A percentile compares a stretch with the other conserved stretches of the same genome.
Evolutionary conservation across 495 filamentous ascomycete genomes (phyloP).

Genomic region (Daldinia bambusicola): DNA sequence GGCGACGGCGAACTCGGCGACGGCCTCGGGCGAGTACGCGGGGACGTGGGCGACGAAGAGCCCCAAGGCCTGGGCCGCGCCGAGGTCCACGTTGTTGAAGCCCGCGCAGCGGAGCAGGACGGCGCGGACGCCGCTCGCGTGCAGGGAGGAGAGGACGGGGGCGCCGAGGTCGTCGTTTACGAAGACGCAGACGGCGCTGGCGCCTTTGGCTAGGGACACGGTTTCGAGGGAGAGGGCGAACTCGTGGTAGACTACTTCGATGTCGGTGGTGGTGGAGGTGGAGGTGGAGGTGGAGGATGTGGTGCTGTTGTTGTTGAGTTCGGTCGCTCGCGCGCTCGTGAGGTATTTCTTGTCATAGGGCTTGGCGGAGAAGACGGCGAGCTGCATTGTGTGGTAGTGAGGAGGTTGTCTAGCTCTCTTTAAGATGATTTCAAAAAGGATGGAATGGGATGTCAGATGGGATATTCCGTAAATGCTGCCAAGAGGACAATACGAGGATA

Average conservation of each 20-base stretch:
- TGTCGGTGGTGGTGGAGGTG: conserved; percentile 9
- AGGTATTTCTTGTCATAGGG: conserved; percentile 68
- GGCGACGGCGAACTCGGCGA: conserved; percentile 76
- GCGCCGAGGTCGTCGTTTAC: conserved; percentile 71
- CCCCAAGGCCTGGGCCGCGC: conserved; percentile 63
- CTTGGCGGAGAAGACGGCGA: conserved; percentile 72
- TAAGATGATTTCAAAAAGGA: background rate
- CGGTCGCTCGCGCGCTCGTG: conserved; percentile 46
- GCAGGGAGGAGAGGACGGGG: conserved; percentile 62
- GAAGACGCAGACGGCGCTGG: conserved; percentile 73
- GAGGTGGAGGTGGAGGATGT: background rate
- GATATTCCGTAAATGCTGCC: background rate
- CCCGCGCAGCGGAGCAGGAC: conserved; percentile 76
- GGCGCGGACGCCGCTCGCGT: conserved; percentile 60
- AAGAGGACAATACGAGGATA: background rate
- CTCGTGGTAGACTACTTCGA: conserved; percentile 63
- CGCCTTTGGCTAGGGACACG: conserved; percentile 62
- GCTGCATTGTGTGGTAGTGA: conserved; percentile 56
- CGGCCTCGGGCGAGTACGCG: conserved; percentile 75
- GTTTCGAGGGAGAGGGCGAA: conserved; percentile 67
- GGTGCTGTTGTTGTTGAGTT: conserved; percentile 13
- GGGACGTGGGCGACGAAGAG: conserved; percentile 75
- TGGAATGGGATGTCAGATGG: background rate
- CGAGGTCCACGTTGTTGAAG: conserved; percentile 74
- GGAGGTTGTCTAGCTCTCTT: background rate